Evolutionary conservation across 192 early-diverging fungal species (phyloP).

Genomic region (Umbelopsis isabellina): DNA sequence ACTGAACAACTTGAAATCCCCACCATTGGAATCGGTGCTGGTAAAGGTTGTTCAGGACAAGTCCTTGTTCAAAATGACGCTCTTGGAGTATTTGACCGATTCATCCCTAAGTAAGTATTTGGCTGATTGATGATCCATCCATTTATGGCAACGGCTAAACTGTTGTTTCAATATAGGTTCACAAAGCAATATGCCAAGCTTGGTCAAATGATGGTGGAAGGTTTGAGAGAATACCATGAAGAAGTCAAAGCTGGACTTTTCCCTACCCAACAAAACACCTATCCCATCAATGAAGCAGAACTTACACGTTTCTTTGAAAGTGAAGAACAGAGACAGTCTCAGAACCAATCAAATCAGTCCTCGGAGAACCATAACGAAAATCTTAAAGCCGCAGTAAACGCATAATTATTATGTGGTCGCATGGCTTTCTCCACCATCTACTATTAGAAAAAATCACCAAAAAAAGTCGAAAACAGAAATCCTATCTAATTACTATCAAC

Average conservation of each 20-base stretch:
- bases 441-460: no score
- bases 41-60: constrained; percentile 85
- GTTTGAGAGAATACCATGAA: constrained; percentile 68
- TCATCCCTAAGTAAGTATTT: constrained; percentile 76
- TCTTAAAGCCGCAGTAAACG: no score
- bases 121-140: background rate
- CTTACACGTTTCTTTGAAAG: constrained; percentile 48
- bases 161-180: constrained; percentile 59
- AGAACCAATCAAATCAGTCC: background rate
- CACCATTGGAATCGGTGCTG: constrained; percentile 98
- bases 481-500: no score
- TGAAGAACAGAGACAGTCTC: background rate
- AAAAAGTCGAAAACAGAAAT: no score
- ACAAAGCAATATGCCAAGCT: constrained; percentile 86
- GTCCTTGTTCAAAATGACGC: constrained; percentile 92
- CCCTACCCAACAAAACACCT: constrained; percentile 81
- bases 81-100: constrained; percentile 90
- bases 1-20: constrained; percentile 80
- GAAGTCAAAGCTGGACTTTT: constrained; percentile 82
- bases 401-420: no score
- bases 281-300: constrained; percentile 70
- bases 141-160: background rate
- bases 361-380: no score
- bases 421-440: no score
- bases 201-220: constrained; percentile 71